Base-by-base conservation (phyloP, 495 filamentous ascomycete species). In the Trichoderma asperelloides region DNA sequence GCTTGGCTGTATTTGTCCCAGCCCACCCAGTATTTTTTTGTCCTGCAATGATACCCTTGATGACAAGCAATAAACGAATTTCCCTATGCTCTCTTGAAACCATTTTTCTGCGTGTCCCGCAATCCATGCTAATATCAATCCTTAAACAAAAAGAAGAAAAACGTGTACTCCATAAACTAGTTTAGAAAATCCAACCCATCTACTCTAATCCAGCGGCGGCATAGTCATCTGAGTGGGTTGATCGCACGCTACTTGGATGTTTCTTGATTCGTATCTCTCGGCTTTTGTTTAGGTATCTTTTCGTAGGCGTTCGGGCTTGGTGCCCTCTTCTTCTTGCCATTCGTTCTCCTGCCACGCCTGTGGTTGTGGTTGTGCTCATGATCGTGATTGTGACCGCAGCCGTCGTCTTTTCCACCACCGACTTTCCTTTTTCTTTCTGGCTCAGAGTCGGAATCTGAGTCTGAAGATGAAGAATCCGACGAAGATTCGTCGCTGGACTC, bases 291-390 rank as follows among this genome's bases (percentile, higher is more conserved):
- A 2, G 94, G 93, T 83, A 92, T 87, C 77, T 90, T 93, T 79
- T 98, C 95, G 76, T 98, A 97, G 0, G 94, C 95, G 79, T 98
- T 98, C 63, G 92, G 91, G 71, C 90, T 94, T 4, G 87, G 85
- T 65, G 83, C 88, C 69, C 89, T 84, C 62, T 77, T 80, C 65
- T 80, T 82, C 71, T 70, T 74, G 51, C 71, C 72, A 57, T 70
- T 73, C 66, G 71, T 80, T 45, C 74, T 71, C 13, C 70, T 71
- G 18, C 74, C 66, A 55, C 73, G 67, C 3, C 69, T 67, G 66
- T 79, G 76, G 11, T 72, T 70, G 65, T 79, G 77, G 13, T 71
- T 78, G 62, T 73, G 66, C 7, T 72, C 68, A 40, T 55, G 69
- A 64, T 68, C 68, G 23, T 43, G 41, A 23, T 40, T 27, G 40